Conservation (phyloP, 352 stramenopile species). For the Phytophthora melonis region DNA sequence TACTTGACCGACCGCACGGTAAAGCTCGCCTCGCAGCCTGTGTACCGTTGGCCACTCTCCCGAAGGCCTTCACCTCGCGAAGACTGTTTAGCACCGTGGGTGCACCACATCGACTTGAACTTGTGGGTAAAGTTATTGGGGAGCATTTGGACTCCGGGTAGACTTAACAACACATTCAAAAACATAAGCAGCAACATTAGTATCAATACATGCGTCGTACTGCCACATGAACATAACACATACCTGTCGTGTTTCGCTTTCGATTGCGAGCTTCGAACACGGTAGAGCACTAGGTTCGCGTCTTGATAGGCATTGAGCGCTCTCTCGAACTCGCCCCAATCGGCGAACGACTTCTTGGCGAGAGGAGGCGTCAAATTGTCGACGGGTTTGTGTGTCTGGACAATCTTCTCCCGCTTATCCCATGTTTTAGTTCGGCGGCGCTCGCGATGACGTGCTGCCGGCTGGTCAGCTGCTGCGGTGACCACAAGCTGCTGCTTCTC, state of each 20-base stretch:
- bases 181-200: neutral
- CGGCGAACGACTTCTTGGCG: neutral
- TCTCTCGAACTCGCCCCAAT: neutral
- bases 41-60: neutral
- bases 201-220: neutral
- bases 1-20: no score
- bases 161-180: neutral
- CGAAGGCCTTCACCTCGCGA: neutral
- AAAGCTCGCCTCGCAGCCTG: no score
- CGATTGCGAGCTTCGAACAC: neutral
- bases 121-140: no score
- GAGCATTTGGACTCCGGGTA: neutral
- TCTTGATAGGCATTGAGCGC: neutral
- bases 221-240: no score
- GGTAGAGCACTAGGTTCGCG: neutral
- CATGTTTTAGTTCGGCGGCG: neutral
- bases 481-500: neutral
- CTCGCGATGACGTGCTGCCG: neutral
- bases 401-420: neutral
- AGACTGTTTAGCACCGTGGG: neutral
- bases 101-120: neutral
- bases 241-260: neutral
- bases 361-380: neutral
- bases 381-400: neutral
- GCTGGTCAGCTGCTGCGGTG: neutral